Evolutionary conservation across 2,329 filamentous ascomycete species (phyloP), one percentile per base, ranked within the genome.

Genomic region (Diaporthe vaccinii): DNA sequence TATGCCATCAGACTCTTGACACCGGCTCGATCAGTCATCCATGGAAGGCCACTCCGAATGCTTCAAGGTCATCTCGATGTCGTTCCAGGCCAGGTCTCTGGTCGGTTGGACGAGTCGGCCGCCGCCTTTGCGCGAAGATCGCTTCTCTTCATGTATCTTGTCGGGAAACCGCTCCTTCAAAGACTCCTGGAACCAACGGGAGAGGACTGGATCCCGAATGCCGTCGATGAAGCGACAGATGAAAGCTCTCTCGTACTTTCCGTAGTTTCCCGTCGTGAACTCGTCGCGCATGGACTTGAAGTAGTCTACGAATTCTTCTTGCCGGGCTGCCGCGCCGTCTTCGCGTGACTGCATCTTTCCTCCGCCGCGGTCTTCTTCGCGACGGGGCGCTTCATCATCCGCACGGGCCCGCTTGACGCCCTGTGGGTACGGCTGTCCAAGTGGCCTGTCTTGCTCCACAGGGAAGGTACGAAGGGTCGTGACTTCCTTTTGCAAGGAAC

Each of bases 171-270:
- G 25, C 2, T 46, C 20, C 3, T 72, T 74, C n/a, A 81, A 73
- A 12, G 75, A 76, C 44, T 77, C 67, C 57, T 81, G 80, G 8
- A 80, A 58, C 67, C 78, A 78, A 9, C 44, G 73, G 7, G 77
- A 77, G 34, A 78, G 59, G 25, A 72, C 76, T 2, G 62, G 55
- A 55, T 78, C 72, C 22, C 77, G 55, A n/a, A 80, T 79, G 39
- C 77, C 74, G 31, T 75, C 71, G 41, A 81, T 74, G 67, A 81
- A 81, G 10, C 72, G 59, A 78, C 79, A 79, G 72, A 81, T 78
- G 39, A 79, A 80, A 3, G 31, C 12, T 3, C 75, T 44, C 22
- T 75, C 44, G n/a, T 75, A 41, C 4, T 9, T 73, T n/a, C 22
- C 28, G 5, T 67, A 62, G 28, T 9, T 68, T 28, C 36, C 39